These are phyloP conservation scores for Strobilomyces confusus DNA, from an alignment of 768 basidiomycete genomes.

Conservation along the genomic window DNA sequence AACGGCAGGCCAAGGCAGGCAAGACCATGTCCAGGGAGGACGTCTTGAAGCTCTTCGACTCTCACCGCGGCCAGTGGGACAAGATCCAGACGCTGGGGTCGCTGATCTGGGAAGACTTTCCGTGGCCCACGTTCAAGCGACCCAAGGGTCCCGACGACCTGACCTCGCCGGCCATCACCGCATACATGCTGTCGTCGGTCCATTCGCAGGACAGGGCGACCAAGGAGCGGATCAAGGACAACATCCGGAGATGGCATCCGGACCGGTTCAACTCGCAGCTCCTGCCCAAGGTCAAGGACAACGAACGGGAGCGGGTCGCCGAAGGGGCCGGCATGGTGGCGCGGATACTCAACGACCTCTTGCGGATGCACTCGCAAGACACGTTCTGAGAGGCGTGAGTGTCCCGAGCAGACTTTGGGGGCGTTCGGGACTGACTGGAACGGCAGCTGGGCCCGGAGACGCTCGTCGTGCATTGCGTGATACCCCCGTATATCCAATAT, in stretches of 20 bases:
- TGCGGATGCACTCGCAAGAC: constrained; percentile 47
- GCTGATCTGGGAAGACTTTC: constrained; percentile 64
- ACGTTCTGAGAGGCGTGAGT: constrained; percentile 33
- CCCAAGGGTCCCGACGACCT: constrained; percentile 60
- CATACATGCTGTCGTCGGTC: constrained; percentile 58
- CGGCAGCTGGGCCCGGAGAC: constrained; percentile 12
- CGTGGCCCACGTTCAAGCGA: constrained; percentile 67
- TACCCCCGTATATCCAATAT: constrained; percentile 28
- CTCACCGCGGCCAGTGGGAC: constrained; percentile 62
- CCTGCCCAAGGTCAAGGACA: constrained; percentile 58
- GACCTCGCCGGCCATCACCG: constrained; percentile 48
- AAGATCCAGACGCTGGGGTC: constrained; percentile 37
- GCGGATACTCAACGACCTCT: constrained; percentile 65
- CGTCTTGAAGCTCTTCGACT: constrained; percentile 49
- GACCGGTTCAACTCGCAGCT: constrained; percentile 75
- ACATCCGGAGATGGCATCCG: constrained; percentile 75
- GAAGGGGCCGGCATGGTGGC: constrained; percentile 72
- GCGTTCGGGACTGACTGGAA: constrained; percentile 10
- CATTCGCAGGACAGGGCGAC: constrained; percentile 49
- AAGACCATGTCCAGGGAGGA: constrained; percentile 56
- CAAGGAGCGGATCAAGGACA: constrained; percentile 75
- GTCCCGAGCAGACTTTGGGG: background rate
- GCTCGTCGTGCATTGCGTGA: constrained; percentile 20
- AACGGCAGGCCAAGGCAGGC: constrained; percentile 39
- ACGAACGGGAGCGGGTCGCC: constrained; percentile 62